Percentiles rank a stretch among this genome's conserved stretches.
Conservation (phyloP, 495 filamentous ascomycete species). For the Penicillium paxilli region DNA sequence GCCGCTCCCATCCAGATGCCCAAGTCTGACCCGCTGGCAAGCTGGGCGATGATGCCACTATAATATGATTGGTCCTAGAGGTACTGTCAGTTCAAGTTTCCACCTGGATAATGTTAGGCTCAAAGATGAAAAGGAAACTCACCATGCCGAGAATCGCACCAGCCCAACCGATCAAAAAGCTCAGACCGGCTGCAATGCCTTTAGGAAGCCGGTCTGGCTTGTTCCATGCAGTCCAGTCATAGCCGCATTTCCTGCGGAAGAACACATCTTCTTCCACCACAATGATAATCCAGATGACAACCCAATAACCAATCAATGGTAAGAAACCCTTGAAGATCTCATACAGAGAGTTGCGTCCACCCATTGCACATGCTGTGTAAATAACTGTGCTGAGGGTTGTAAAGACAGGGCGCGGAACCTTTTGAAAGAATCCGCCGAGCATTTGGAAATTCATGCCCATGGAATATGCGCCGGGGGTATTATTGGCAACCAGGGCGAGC, state of each 20-base stretch:
- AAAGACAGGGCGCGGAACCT: constrained; percentile 71
- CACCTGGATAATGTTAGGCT: neutral
- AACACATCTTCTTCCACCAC: constrained; percentile 45
- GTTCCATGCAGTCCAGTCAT: constrained; percentile 52
- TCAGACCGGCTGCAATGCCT: constrained; percentile 45
- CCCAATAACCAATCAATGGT: constrained; percentile 53
- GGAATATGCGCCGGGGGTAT: constrained; percentile 68
- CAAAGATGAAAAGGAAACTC: constrained; percentile 3
- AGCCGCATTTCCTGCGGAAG: constrained; percentile 36
- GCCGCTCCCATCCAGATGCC: constrained; percentile 45
- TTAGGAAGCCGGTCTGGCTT: constrained; percentile 37
- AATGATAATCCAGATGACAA: constrained; percentile 46
- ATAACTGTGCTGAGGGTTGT: constrained; percentile 39
- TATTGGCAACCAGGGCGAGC: constrained; percentile 68
- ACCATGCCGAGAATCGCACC: constrained; percentile 53
- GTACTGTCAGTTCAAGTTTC: neutral
- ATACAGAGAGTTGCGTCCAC: constrained; percentile 48
- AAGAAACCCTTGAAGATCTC: constrained; percentile 50
- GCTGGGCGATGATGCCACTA: constrained; percentile 43
- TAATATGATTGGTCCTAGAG: constrained; percentile 48
- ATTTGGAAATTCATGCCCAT: constrained; percentile 76
- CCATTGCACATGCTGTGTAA: constrained; percentile 48
- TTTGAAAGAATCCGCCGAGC: constrained; percentile 58
- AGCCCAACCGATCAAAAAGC: constrained; percentile 50
- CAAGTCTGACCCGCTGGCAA: constrained; percentile 39